Evolutionary conservation across 2,329 filamentous ascomycete species (phyloP), one percentile per base, ranked within the genome.

Genomic region (Ramichloridium luteum): DNA sequence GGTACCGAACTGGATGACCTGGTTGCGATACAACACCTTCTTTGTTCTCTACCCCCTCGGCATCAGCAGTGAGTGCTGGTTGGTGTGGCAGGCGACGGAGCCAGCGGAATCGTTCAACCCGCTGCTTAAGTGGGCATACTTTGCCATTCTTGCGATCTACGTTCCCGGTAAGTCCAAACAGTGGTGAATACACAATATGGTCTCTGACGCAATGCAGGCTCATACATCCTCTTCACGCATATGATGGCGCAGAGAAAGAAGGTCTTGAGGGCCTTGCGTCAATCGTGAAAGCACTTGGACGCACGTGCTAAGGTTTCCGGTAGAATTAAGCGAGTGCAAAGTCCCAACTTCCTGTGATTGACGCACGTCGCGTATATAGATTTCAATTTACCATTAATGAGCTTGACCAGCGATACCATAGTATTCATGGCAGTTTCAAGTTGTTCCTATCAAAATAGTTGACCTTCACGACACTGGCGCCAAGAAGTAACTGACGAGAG

Each of bases 241-340:
- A 96, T 98, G 90, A 82, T 96, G 67, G 68, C 69, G 39, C 90
- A 98, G 68, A 70, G 88, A 46, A 69, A 73, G 44, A 93, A 84
- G 69, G 73, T 88, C 32, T 64, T 84, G 63, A 23, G n/a, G 20
- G 20, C 20, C 20, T 23, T 23, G n/a, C 20, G 20, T 23, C 20
- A 23, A n/a, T 8, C 8, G n/a, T 23, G 20, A 23, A 23, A 8
- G 20, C 20, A 8, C n/a, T 23, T 23, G n/a, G n/a, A n/a, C n/a
- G n/a, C n/a, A n/a, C n/a, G n/a, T n/a, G n/a, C n/a, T n/a, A n/a
- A n/a, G n/a, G n/a, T n/a, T n/a, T n/a, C n/a, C n/a, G n/a, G n/a
- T n/a, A n/a, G n/a, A n/a, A n/a, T n/a, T n/a, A n/a, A n/a, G n/a
- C n/a, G n/a, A n/a, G n/a, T n/a, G n/a, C n/a, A n/a, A n/a, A n/a